These are phyloP conservation scores for Botrytis porri DNA, from an alignment of 2,329 filamentous ascomycete species.

Conservation along the genomic window DNA sequence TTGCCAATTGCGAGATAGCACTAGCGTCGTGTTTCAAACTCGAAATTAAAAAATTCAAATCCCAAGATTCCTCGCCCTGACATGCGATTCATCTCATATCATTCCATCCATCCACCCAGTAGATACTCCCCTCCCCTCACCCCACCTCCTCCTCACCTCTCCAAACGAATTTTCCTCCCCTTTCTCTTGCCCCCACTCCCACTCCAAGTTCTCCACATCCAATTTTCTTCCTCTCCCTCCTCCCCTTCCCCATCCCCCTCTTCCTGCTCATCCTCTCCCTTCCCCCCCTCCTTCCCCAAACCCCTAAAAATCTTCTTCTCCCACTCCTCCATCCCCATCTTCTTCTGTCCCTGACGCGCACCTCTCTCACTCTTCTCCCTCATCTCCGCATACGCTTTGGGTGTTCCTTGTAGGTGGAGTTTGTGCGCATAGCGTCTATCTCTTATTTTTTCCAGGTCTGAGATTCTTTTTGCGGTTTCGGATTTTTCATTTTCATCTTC, in stretches of 20 bases:
- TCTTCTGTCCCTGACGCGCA: too few species aligned
- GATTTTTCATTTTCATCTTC: background rate
- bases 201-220: background rate
- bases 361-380: background rate
- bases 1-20: too few species aligned
- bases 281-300: too few species aligned
- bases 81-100: too few species aligned
- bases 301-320: background rate
- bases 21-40: too few species aligned
- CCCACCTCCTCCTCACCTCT: background rate
- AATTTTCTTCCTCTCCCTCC: background rate
- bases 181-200: background rate
- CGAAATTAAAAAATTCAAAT: too few species aligned
- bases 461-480: background rate
- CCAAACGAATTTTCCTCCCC: background rate
- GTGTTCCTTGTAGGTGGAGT: background rate
- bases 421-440: background rate
- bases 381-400: background rate
- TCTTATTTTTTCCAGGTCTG: background rate
- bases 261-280: background rate
- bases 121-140: background rate
- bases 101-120: background rate
- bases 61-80: too few species aligned
- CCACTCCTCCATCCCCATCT: background rate
- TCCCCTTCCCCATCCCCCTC: background rate